Percentiles rank a stretch among this genome's conserved stretches.
These are phyloP conservation scores for Xylaria palmicola DNA, from an alignment of 495 filamentous ascomycete species.

Conservation along the genomic window DNA sequence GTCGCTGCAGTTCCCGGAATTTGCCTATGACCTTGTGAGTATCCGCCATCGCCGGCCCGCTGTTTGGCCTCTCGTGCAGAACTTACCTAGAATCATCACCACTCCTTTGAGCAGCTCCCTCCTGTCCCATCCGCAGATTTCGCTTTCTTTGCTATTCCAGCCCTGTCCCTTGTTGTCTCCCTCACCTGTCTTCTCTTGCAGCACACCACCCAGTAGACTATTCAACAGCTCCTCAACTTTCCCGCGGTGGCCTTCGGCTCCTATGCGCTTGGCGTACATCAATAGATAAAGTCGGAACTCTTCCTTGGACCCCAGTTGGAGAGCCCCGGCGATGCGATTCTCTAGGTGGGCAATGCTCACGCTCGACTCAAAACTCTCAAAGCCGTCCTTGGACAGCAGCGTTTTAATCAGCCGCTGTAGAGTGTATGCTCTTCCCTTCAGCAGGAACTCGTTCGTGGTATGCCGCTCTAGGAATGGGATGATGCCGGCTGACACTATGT, in stretches of 20 bases:
- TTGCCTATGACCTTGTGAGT: constrained; percentile 66
- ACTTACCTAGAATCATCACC: constrained; percentile 86
- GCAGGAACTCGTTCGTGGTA: constrained; percentile 88
- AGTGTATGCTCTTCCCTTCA: constrained; percentile 85
- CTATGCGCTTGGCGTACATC: constrained; percentile 95
- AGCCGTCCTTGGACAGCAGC: constrained; percentile 80
- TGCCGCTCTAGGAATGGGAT: constrained; percentile 90
- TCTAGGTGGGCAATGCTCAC: constrained; percentile 95
- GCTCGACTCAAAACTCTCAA: constrained; percentile 84
- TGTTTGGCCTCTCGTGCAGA: background rate
- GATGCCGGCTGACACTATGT: constrained; percentile 83
- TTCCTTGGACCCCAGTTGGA: constrained; percentile 79
- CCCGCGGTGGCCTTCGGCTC: constrained; percentile 76
- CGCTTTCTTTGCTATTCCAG: constrained; percentile 60
- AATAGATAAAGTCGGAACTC: constrained; percentile 89
- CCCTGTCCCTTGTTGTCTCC: constrained; percentile 49
- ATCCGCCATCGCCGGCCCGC: background rate
- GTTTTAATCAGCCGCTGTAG: constrained; percentile 86
- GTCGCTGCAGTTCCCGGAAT: constrained; percentile 84
- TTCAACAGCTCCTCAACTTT: constrained; percentile 93
- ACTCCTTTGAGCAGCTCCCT: constrained; percentile 84
- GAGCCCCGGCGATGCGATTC: constrained; percentile 86
- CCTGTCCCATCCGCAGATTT: constrained; percentile 85
- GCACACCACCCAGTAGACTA: constrained; percentile 71
- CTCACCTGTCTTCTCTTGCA: constrained; percentile 50